phyloP scores from a whole-genome alignment of 163 green algal species.

The Trebouxiophyceae sp. region DNA sequence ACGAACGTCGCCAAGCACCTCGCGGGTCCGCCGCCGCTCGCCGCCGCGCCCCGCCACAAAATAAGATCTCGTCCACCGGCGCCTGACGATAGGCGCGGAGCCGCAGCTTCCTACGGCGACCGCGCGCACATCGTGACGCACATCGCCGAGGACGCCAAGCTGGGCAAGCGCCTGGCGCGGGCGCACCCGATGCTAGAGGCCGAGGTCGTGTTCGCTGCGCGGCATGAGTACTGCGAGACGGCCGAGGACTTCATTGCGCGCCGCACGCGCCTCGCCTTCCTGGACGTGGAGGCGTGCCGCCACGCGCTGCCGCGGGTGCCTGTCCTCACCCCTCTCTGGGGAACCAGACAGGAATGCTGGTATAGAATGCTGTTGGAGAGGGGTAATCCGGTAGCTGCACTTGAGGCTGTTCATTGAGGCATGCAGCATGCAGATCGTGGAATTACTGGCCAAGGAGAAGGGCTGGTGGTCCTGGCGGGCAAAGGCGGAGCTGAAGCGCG shows the following conservation, averaged over 20 bases:
- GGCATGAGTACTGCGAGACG: conserved; percentile 84
- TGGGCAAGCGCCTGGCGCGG: conserved; percentile 68
- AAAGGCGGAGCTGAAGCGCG: conserved; percentile 37
- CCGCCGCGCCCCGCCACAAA: too few relatives aligned
- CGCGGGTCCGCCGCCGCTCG: conserved; percentile 17
- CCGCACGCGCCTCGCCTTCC: conserved; percentile 88
- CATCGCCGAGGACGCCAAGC: conserved; percentile 55
- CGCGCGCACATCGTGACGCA: conserved; percentile 61
- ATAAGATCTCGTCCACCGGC: too few relatives aligned
- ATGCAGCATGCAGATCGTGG: conserved; percentile 49
- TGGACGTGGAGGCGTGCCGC: conserved; percentile 74
- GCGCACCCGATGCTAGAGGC: conserved; percentile 89
- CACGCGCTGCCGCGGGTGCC: conserved; percentile 67
- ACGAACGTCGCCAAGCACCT: conserved; percentile 64
- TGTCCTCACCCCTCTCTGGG: background rate
- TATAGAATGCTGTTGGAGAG: background rate
- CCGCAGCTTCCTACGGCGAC: conserved; percentile 76
- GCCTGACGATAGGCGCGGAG: too few relatives aligned
- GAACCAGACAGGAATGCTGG: background rate
- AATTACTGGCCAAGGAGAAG: conserved; percentile 80
- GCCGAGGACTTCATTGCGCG: conserved; percentile 89
- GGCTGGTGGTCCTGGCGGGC: conserved; percentile 47
- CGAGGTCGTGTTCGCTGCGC: conserved; percentile 78
- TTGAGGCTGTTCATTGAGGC: background rate
- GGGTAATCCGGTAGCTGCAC: too few relatives aligned